Percentiles rank a stretch among this genome's conserved stretches.
Conservation (phyloP, 2,329 filamentous ascomycete genomes). For the Bipolaris gigantea region DNA sequence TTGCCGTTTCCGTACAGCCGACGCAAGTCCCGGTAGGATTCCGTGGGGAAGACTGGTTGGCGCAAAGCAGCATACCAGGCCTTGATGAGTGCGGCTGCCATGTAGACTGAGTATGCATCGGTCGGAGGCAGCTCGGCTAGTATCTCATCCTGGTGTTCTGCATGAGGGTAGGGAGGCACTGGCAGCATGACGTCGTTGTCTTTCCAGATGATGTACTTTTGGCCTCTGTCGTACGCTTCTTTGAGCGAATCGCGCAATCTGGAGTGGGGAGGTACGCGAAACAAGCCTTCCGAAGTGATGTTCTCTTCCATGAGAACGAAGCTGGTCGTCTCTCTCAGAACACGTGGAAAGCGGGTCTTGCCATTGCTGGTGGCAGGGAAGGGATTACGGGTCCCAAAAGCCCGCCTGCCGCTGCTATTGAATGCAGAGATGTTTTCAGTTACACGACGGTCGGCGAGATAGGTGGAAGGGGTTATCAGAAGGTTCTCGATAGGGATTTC, state of each 20-base stretch:
- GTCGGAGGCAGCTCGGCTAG: conserved; percentile 51
- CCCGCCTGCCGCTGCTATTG: conserved; percentile 50
- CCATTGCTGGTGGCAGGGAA: conserved; percentile 52
- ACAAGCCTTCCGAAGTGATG: conserved; percentile 55
- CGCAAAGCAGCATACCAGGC: conserved; percentile 58
- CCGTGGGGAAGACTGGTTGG: conserved; percentile 55
- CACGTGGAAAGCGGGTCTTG: conserved; percentile 53
- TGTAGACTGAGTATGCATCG: conserved; percentile 57
- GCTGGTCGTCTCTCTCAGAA: conserved; percentile 56
- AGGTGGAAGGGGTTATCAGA: conserved; percentile 57
- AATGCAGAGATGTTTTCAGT: conserved; percentile 52
- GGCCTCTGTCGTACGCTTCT: conserved; percentile 59
- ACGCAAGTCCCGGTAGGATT: conserved; percentile 53
- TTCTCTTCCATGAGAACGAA: conserved; percentile 55
- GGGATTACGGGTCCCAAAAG: conserved; percentile 52
- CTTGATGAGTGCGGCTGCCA: conserved; percentile 58
- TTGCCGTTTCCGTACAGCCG: conserved; percentile 47
- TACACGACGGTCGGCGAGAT: conserved; percentile 57
- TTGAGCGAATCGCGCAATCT: conserved; percentile 54
- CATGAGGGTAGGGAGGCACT: conserved; percentile 36
- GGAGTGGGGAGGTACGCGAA: conserved; percentile 56
- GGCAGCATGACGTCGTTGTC: conserved; percentile 45
- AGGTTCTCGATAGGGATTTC: conserved; percentile 57
- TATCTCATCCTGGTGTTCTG: conserved; percentile 46
- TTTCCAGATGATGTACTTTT: conserved; percentile 58